Conservation (phyloP, 2,329 filamentous ascomycete genomes). For the Sporothrix phasma region DNA sequence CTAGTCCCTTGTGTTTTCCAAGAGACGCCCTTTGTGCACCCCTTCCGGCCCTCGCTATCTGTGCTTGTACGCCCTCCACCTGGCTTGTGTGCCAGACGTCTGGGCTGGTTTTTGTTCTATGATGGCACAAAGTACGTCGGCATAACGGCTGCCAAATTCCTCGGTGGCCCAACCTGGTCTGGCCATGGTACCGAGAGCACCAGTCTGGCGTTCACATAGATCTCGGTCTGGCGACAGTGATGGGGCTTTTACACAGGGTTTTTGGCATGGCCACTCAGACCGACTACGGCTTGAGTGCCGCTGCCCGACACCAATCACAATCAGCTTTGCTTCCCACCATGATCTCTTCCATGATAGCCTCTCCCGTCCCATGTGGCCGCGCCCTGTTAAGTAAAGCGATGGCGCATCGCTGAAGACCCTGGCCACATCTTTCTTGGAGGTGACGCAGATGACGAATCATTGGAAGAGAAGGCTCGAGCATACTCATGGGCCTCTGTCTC, state of each 20-base stretch:
- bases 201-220: neutral
- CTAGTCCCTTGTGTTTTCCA: neutral
- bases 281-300: neutral
- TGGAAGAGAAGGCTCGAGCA: neutral
- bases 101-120: neutral
- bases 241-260: too few species aligned
- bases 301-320: neutral
- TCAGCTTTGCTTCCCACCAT: neutral
- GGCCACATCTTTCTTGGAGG: neutral
- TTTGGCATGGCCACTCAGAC: neutral
- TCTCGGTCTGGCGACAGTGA: neutral
- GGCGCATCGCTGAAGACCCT: neutral
- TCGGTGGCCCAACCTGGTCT: constrained; percentile 2
- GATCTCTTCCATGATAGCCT: neutral
- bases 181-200: neutral
- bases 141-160: neutral
- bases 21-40: neutral
- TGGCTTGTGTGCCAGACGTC: neutral
- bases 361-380: neutral
- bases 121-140: neutral
- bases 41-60: neutral
- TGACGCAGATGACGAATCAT: neutral
- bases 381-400: neutral
- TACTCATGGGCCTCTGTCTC: neutral
- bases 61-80: neutral